These are phyloP conservation scores for Fusarium vanettenii DNA, from an alignment of 2,329 filamentous ascomycete species.

Conservation along the genomic window DNA sequence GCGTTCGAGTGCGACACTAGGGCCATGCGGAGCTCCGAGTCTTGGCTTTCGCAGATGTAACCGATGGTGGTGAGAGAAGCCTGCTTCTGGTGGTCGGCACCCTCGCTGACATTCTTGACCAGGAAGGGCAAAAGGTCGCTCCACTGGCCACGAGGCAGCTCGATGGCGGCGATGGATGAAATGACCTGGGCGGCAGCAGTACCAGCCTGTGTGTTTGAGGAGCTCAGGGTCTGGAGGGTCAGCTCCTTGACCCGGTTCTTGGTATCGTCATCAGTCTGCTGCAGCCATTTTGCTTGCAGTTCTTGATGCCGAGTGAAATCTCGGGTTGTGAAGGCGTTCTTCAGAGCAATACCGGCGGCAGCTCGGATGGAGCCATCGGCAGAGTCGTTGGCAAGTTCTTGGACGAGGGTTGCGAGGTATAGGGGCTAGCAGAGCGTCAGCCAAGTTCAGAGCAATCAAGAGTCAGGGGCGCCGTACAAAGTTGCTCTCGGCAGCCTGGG, in stretches of 20 bases:
- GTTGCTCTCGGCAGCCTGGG: slow-evolving; percentile 91
- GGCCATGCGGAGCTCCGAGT: slow-evolving; percentile 83
- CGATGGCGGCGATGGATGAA: slow-evolving; percentile 92
- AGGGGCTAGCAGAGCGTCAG: slow-evolving; percentile 72
- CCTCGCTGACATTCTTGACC: slow-evolving; percentile 92
- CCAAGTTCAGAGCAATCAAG: slow-evolving; percentile 27
- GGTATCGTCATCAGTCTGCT: slow-evolving; percentile 81
- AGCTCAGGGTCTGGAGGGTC: slow-evolving; percentile 87
- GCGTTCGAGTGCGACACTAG: slow-evolving; percentile 92
- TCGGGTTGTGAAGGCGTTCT: slow-evolving; percentile 97
- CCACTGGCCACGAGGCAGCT: slow-evolving; percentile 94
- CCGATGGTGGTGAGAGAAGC: slow-evolving; percentile 95
- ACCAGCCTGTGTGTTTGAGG: slow-evolving; percentile 83
- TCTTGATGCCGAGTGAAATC: slow-evolving; percentile 88
- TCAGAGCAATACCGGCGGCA: slow-evolving; percentile 94
- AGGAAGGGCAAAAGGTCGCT: slow-evolving; percentile 87
- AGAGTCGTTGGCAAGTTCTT: slow-evolving; percentile 92
- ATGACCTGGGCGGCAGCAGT: slow-evolving; percentile 95
- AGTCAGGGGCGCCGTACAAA: slow-evolving; percentile 73
- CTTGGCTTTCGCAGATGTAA: slow-evolving; percentile 97
- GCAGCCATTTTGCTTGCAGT: slow-evolving; percentile 93
- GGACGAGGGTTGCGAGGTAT: slow-evolving; percentile 92
- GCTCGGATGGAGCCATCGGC: slow-evolving; percentile 87
- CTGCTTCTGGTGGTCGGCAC: slow-evolving; percentile 90
- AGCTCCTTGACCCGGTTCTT: slow-evolving; percentile 91